Evolutionary conservation across 257 asterid genomes (phyloP), one percentile per base, ranked within the genome.

Genomic region (Eustoma russellianum): DNA sequence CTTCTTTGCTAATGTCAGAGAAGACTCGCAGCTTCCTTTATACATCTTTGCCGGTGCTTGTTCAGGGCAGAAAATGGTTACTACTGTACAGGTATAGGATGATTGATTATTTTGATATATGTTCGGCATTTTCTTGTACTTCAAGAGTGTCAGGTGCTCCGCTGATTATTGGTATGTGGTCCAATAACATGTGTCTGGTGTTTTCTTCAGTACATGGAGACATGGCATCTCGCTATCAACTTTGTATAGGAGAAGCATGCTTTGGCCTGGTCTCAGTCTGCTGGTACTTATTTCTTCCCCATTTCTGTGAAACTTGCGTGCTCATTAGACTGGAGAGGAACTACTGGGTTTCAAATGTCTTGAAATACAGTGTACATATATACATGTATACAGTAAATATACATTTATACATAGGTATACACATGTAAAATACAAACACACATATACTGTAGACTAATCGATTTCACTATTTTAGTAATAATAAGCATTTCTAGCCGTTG

Each of bases 181-280:
- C 16, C 34, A 44, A 54, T 13, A 52, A 12, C 49, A 12, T 10
- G 35, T 38, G 5, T 59, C n/a, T n/a, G n/a, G 51, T 14, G 11
- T 50, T 59, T 53, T 72, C 52, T 52, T 55, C 79, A 91, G 98
- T 78, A 91, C 98, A 57, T 84, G 95, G 95, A 83, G 86, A 70
- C 93, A 87, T 70, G 98, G 98, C 15, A 87, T 87, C 41, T 91
- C 97, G 5, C 94, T 87, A 79, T 80, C 95, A 16, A 91, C 93
- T 3, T 65, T 91, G 73, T 91, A 91, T 65, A 79, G 98, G 71
- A 77, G 94, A 77, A 91, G 97, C 83, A 62, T 79, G 80, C 85
- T 85, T 57, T 87, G 86, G 88, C 93, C 97, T 58, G 98, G 97
- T 48, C 82, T 70, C 63, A 84, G 94, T 68, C 79, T 92, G 64